Percentiles rank a stretch among this genome's conserved stretches.
Evolutionary conservation across 2,329 filamentous ascomycete genomes (phyloP).

Genomic region (Verticillium nubilum): DNA sequence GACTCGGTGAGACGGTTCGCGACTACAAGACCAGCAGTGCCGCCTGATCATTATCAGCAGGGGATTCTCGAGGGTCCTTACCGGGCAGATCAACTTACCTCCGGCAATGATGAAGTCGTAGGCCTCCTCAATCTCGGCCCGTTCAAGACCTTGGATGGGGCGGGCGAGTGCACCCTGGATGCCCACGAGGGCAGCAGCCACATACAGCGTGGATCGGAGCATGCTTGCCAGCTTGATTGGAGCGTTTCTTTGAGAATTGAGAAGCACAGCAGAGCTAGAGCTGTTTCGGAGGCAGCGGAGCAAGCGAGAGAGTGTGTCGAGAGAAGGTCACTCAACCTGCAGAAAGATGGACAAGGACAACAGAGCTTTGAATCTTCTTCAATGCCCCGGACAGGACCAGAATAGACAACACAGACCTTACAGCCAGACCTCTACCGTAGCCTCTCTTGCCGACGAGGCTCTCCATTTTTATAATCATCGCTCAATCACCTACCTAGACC

Average conservation of each 20-base stretch:
- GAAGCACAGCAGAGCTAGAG: neutral
- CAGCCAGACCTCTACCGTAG: no score
- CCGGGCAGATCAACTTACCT: slow-evolving; percentile 2
- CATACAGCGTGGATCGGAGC: neutral
- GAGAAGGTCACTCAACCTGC: neutral
- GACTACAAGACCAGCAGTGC: slow-evolving; percentile 19
- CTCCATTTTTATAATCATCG: neutral
- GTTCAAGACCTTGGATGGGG: slow-evolving; percentile 11
- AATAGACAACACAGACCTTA: neutral
- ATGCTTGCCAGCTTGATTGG: neutral
- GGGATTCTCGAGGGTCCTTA: no score
- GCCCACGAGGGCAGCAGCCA: slow-evolving; percentile 2
- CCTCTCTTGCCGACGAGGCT: no score
- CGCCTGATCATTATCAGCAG: slow-evolving; percentile 6
- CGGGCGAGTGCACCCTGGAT: slow-evolving; percentile 1
- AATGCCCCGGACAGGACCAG: neutral
- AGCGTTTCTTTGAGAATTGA: neutral
- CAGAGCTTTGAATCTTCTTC: neutral
- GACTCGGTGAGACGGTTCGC: slow-evolving; percentile 18
- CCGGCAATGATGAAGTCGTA: slow-evolving; percentile 16
- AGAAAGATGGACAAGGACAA: neutral
- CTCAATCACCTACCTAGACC: neutral
- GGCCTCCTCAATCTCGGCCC: slow-evolving; percentile 9
- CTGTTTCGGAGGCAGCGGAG: no score
- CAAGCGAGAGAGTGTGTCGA: neutral